A percentile compares a stretch with the other conserved stretches of the same genome.
phyloP scores from a whole-genome alignment of 768 basidiomycete species.

The Termitomyces sp. region DNA sequence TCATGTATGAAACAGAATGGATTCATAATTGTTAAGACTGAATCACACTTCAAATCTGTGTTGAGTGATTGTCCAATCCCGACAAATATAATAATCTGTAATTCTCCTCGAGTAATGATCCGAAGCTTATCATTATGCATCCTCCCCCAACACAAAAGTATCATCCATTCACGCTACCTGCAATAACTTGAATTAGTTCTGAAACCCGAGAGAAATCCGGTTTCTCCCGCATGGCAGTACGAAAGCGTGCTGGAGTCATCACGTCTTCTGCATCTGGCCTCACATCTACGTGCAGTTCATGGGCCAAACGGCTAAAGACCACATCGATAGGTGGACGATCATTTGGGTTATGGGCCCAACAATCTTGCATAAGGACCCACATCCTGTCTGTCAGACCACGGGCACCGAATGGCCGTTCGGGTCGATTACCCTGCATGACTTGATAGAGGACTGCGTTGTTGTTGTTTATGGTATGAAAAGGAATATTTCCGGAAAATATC shows the following conservation, averaged over 20 bases:
- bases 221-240: neutral
- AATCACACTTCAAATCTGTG: neutral
- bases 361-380: neutral
- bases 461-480: neutral
- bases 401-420: neutral
- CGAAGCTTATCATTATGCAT: neutral
- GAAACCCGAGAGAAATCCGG: neutral
- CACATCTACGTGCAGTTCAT: neutral
- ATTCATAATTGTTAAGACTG: neutral
- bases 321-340: neutral
- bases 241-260: neutral
- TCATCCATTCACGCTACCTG: neutral
- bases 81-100: neutral
- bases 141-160: neutral
- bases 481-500: neutral
- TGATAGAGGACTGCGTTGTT: neutral
- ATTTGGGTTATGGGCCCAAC: neutral
- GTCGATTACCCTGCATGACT: neutral
- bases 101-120: neutral
- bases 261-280: neutral
- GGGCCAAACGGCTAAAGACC: neutral
- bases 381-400: neutral
- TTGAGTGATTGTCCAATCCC: too few species aligned
- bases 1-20: neutral
- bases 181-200: neutral